phyloP scores from a whole-genome alignment of 2,329 filamentous ascomycete species.

The Aschersonia sp. region DNA sequence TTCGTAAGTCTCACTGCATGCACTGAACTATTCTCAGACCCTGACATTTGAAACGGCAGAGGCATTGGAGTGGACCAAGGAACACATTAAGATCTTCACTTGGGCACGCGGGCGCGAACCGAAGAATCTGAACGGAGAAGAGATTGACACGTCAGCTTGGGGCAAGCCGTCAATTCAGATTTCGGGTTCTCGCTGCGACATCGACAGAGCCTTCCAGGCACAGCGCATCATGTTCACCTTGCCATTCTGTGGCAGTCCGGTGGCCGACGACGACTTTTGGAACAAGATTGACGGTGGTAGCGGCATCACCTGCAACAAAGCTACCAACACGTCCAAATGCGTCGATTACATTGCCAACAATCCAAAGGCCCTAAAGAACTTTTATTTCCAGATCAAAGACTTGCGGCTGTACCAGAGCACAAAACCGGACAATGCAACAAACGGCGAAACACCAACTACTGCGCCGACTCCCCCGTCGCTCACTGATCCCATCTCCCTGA shows the following conservation, averaged over 20 bases:
- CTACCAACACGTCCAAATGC: neutral
- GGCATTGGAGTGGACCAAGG: slow-evolving; percentile 21
- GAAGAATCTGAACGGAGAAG: slow-evolving; percentile 9
- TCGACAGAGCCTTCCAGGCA: neutral
- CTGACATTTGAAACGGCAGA: slow-evolving; percentile 6
- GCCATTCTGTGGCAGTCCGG: neutral
- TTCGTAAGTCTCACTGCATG: neutral
- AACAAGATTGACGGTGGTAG: neutral
- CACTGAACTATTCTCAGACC: neutral
- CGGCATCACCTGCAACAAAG: neutral
- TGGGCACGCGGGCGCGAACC: slow-evolving; percentile 15
- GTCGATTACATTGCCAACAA: neutral
- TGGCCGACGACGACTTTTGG: neutral
- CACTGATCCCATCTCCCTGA: too few species aligned
- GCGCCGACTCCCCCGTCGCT: too few species aligned
- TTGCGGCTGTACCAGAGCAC: slow-evolving; percentile 1
- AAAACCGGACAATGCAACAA: too few species aligned
- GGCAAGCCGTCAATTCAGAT: slow-evolving; percentile 1
- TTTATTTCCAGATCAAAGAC: slow-evolving; percentile 2
- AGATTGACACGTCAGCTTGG: neutral
- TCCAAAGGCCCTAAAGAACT: neutral
- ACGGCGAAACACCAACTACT: too few species aligned
- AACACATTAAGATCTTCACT: slow-evolving; percentile 21
- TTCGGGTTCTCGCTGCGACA: neutral
- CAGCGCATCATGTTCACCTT: slow-evolving; percentile 2